A percentile compares a stretch with the other conserved stretches of the same genome.
Evolutionary conservation across 495 filamentous ascomycete genomes (phyloP).

Genomic region (Rostrohypoxylon terebratum): DNA sequence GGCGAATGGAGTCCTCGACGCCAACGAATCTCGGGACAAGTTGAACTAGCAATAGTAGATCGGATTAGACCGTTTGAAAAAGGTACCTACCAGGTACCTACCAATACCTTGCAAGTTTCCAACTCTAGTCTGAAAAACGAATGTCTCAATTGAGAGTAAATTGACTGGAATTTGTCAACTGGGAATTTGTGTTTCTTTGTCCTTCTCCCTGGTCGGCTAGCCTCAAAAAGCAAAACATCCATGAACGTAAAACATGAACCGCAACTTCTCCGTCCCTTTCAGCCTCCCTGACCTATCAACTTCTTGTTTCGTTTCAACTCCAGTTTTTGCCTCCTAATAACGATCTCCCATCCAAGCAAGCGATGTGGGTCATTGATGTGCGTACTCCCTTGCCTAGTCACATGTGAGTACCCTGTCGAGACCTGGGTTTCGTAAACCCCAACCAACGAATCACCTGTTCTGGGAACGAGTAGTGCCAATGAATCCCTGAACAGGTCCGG

Average conservation of each 20-base stretch:
- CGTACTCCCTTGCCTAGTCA: background rate
- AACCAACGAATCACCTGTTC: conserved; percentile 3
- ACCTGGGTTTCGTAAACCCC: background rate
- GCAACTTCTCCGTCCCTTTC: too few species aligned
- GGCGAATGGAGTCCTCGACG: background rate
- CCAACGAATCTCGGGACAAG: background rate
- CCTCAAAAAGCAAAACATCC: background rate
- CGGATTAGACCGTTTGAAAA: background rate
- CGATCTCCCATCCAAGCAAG: background rate
- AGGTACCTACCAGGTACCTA: background rate
- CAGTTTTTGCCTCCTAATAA: background rate
- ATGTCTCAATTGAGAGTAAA: background rate
- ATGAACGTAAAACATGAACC: background rate
- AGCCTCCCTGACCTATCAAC: background rate
- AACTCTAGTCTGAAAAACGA: background rate
- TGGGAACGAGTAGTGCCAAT: background rate
- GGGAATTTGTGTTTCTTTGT: too few species aligned
- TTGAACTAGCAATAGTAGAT: background rate
- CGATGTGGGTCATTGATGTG: background rate
- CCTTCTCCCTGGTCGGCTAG: background rate
- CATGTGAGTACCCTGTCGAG: background rate
- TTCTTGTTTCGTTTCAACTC: background rate
- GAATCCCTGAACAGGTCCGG: background rate
- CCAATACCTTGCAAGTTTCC: background rate
- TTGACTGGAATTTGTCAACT: background rate